Evolutionary conservation across 257 asterid genomes (phyloP).

Genomic region (Petrea volubilis): DNA sequence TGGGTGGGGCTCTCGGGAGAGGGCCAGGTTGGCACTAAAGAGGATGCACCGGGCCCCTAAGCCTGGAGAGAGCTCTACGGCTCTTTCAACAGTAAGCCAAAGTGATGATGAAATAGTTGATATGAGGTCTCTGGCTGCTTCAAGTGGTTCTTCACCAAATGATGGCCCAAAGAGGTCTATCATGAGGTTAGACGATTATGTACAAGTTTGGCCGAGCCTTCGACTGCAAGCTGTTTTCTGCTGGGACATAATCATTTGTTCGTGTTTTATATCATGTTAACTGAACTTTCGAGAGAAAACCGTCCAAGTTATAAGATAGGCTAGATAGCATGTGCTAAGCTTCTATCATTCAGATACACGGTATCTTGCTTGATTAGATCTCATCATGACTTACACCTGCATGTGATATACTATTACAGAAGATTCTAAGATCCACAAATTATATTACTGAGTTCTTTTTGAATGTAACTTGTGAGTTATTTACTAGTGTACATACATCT

Average conservation of each 20-base stretch:
- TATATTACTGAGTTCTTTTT: not conserved
- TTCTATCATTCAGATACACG: not conserved
- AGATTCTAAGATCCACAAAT: not conserved
- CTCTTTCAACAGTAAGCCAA: slow-evolving; percentile 34
- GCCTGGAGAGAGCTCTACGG: slow-evolving; percentile 41
- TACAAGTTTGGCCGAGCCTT: not conserved
- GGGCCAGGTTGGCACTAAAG: slow-evolving; percentile 48
- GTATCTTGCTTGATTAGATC: not conserved
- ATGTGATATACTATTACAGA: not conserved
- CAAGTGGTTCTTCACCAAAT: slow-evolving; percentile 58
- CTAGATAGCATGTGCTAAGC: not conserved
- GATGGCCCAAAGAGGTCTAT: slow-evolving; percentile 54
- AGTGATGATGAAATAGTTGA: slow-evolving; percentile 59
- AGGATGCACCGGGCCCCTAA: slow-evolving; percentile 39
- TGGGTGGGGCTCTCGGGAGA: slow-evolving; percentile 61
- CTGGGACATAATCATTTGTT: not conserved
- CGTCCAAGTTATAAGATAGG: not conserved
- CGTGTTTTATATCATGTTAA: not conserved
- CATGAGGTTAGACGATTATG: slow-evolving; percentile 47
- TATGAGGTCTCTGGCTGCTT: slow-evolving; percentile 38
- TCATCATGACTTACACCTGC: not conserved
- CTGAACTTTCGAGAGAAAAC: not conserved
- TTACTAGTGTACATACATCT: not conserved
- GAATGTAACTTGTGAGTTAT: not conserved
- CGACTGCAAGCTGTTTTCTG: not conserved